A percentile compares a stretch with the other conserved stretches of the same genome.
phyloP scores from a whole-genome alignment of 2,329 filamentous ascomycete genomes.

The Verticillium isaacii region DNA sequence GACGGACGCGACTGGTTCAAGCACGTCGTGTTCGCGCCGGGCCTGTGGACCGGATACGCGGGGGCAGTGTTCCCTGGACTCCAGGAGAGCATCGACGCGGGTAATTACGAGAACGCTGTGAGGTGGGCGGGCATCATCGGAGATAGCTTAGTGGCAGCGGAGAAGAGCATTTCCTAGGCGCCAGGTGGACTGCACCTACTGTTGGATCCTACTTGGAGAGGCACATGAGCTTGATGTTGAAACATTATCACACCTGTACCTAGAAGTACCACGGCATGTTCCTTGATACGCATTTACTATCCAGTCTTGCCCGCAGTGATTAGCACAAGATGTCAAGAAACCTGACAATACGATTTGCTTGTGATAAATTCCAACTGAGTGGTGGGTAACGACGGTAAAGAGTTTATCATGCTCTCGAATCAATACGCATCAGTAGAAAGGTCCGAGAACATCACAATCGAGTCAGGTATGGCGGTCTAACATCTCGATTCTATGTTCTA shows the following conservation, averaged over 20 bases:
- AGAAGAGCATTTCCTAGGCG: constrained; percentile 20
- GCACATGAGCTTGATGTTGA: no score
- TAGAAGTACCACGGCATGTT: no score
- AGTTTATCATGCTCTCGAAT: no score
- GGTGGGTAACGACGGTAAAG: no score
- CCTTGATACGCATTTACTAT: no score
- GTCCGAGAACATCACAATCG: background rate
- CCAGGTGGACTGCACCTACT: no score
- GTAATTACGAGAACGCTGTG: constrained; percentile 52
- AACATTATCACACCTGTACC: no score
- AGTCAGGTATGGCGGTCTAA: background rate
- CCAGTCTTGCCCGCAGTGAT: no score
- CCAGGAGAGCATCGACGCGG: constrained; percentile 56
- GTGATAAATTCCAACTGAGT: no score
- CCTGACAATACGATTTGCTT: no score
- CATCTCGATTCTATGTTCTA: constrained; percentile 9
- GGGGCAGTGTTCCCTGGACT: constrained; percentile 65
- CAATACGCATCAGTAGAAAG: background rate
- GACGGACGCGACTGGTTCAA: constrained; percentile 87
- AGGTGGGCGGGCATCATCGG: constrained; percentile 58
- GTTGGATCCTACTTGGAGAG: no score
- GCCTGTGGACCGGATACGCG: constrained; percentile 85
- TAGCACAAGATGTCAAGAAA: no score
- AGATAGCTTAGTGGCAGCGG: constrained; percentile 41
- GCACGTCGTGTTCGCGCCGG: constrained; percentile 89